A percentile compares a stretch with the other conserved stretches of the same genome.
Conservation (phyloP, 345 rosid genomes). For the Populus tremula region DNA sequence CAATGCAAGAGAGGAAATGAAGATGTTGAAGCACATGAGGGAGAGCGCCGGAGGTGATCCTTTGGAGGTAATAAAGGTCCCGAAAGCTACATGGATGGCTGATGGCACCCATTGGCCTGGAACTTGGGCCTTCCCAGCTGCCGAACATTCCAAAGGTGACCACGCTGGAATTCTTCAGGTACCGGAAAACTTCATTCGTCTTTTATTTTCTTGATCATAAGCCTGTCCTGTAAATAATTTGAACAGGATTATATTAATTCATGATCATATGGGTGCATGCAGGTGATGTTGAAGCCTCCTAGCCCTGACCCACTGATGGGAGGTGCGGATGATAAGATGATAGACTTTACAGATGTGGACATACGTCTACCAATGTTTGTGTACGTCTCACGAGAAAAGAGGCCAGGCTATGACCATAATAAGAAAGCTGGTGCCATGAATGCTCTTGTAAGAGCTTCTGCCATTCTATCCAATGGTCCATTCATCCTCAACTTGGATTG, state of each 20-base stretch:
- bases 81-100: constrained; percentile 97
- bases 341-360: constrained; percentile 73
- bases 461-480: constrained; percentile 86
- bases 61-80: constrained; percentile 59
- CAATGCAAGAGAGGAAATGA: constrained; percentile 96
- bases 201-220: neutral
- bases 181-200: neutral
- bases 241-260: neutral
- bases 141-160: constrained; percentile 87
- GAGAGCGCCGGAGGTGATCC: constrained; percentile 68
- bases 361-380: constrained; percentile 89
- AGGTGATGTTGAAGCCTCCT: constrained; percentile 95
- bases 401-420: constrained; percentile 92
- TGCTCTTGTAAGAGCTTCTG: constrained; percentile 78
- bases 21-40: constrained; percentile 71
- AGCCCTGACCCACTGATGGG: constrained; percentile 66
- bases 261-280: constrained; percentile 20
- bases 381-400: constrained; percentile 83
- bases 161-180: constrained; percentile 88
- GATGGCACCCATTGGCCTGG: constrained; percentile 99
- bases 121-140: constrained; percentile 53
- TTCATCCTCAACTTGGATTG: constrained; percentile 93
- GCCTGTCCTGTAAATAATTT: neutral
- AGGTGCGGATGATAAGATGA: constrained; percentile 49
- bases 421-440: constrained; percentile 99